phyloP scores from a whole-genome alignment of 2,329 filamentous ascomycete genomes.

The Arthrobotrys sinensis region DNA sequence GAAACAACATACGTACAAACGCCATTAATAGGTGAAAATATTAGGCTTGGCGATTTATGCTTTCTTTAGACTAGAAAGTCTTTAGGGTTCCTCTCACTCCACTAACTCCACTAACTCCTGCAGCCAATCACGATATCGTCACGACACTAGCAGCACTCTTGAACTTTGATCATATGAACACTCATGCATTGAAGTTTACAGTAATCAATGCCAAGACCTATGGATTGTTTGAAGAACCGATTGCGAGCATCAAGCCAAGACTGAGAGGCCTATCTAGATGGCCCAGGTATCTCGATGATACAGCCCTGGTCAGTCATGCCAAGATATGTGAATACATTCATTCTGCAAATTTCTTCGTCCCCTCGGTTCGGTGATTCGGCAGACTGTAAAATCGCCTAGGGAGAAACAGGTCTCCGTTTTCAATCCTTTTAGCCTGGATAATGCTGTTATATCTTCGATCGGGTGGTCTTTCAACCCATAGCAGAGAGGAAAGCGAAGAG shows the following conservation, averaged over 20 bases:
- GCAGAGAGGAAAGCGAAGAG: no score
- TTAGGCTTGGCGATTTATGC: no score
- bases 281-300: not conserved
- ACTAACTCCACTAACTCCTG: not conserved
- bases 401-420: not conserved
- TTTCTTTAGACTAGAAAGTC: not conserved
- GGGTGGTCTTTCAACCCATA: no score
- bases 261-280: not conserved
- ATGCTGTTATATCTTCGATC: not conserved
- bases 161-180: not conserved
- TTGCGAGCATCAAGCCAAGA: constrained; percentile 17
- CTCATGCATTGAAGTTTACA: not conserved
- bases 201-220: not conserved
- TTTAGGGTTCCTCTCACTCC: no score
- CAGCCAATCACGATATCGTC: not conserved
- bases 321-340: not conserved
- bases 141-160: not conserved
- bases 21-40: not conserved
- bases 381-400: not conserved
- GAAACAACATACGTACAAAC: not conserved
- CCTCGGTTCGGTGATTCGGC: not conserved
- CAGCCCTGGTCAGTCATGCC: not conserved
- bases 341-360: not conserved
- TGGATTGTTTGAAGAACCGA: constrained; percentile 5
- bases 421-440: not conserved